Conservation (phyloP, 768 basidiomycete species). For the Termitomyces sp. region DNA sequence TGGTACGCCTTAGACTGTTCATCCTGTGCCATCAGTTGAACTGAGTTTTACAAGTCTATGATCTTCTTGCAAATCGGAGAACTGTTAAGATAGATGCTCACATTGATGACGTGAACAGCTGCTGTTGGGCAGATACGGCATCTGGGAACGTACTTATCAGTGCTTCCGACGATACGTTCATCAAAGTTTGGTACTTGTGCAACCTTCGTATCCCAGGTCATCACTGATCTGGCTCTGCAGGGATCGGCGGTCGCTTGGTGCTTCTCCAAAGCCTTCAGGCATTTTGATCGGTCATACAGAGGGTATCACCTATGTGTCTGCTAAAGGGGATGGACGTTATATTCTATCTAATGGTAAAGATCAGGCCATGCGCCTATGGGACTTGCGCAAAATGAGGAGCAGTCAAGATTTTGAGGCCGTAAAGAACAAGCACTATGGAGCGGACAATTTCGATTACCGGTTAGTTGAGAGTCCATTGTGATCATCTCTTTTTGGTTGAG, state of each 20-base stretch:
- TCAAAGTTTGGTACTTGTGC: constrained; percentile 85
- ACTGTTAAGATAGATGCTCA: constrained; percentile 89
- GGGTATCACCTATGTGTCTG: constrained; percentile 90
- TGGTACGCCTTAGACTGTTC: constrained; percentile 35
- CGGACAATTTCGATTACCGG: constrained; percentile 78
- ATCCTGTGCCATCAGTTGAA: constrained; percentile 4
- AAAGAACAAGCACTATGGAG: constrained; percentile 48
- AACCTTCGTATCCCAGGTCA: constrained; percentile 38
- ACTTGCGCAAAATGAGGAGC: constrained; percentile 88
- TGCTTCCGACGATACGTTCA: constrained; percentile 89
- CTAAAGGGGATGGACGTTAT: constrained; percentile 96
- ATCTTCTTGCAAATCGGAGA: constrained; percentile 74
- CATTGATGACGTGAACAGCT: constrained; percentile 87
- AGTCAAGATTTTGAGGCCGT: constrained; percentile 63
- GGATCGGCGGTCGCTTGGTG: constrained; percentile 54
- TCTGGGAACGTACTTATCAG: constrained; percentile 95
- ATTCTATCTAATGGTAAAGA: constrained; percentile 96
- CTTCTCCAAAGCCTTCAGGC: constrained; percentile 77
- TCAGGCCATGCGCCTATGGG: constrained; percentile 89
- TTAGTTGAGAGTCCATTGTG: constrained; percentile 25
- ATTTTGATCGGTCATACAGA: constrained; percentile 95
- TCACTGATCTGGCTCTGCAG: constrained; percentile 22
- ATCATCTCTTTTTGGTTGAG: background rate
- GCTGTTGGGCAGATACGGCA: constrained; percentile 91
- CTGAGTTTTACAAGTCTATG: constrained; percentile 65